Evolutionary conservation across 2,329 filamentous ascomycete species (phyloP), one percentile per base, ranked within the genome.

Genomic region (Claviceps sp.): DNA sequence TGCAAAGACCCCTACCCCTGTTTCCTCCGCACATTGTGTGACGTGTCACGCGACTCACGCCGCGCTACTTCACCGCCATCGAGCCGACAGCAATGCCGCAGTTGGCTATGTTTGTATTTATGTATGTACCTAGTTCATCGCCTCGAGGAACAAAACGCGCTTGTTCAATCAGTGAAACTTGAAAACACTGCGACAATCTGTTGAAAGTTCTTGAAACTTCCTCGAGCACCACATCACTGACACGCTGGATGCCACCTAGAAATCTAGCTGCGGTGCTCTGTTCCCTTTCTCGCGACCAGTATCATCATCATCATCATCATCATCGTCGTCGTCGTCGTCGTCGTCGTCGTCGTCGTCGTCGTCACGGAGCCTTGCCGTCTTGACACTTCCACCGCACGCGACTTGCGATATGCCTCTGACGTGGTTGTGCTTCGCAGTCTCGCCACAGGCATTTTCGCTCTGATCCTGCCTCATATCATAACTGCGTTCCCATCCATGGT

Each of bases 321-420:
- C n/a, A n/a, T n/a, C 42, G 0, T 9, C 26, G 26, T 30, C 7
- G 26, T 26, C 24, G 24, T 71, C 68, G 0, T 9, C 26, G 26
- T 30, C 7, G 26, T 26, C 24, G 24, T 71, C 68, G n/a, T n/a
- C 42, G 0, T 9, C 26, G 26, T 30, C 7, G 26, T 26, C 24
- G 24, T 71, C 68, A 3, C 66, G 70, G 6, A 76, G 69, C 59
- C 64, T 76, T 24, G 64, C 64, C 18, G 63, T 70, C 13, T 68
- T n/a, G n/a, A n/a, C n/a, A n/a, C n/a, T n/a, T 69, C 22, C 65
- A 74, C 50, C 70, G 74, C 34, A 73, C 67, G 26, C 26, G 26
- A 26, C 26, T 16, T 67, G 67, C 16, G 74, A 78, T 56, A 77
- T 78, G 74, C 62, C 26, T 69, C 66, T 3, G 70, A 65, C 34